A percentile compares a stretch with the other conserved stretches of the same genome.
Conservation (phyloP, 805 yeast species). For the Maudiozyma serrabonitensis region DNA sequence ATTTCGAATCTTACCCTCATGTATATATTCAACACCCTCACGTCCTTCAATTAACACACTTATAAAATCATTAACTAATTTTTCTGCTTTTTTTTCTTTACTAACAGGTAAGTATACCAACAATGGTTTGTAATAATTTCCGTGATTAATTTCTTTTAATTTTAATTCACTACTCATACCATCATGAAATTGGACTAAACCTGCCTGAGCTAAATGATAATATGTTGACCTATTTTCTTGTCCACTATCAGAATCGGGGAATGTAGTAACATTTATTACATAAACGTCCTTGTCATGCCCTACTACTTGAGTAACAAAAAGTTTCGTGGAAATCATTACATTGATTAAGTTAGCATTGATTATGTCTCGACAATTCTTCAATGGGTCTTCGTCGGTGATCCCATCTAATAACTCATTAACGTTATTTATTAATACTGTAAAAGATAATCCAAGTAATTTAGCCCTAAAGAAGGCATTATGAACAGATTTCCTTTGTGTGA, state of each 20-base stretch:
- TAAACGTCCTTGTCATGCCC: constrained; percentile 7
- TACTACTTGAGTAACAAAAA: constrained; percentile 8
- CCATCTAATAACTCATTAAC: constrained; percentile 9
- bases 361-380: constrained; percentile 7
- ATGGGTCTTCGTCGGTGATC: constrained; percentile 1
- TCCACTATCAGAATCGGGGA: constrained; percentile 1
- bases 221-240: constrained; percentile 1
- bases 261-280: constrained; percentile 11
- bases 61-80: constrained; percentile 5
- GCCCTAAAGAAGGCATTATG: neutral
- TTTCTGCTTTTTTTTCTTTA: neutral
- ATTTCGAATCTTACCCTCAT: neutral
- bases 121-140: neutral
- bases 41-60: constrained; percentile 11
- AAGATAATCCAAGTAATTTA: neutral
- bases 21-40: constrained; percentile 5
- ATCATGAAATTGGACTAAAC: constrained; percentile 21
- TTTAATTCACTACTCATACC: constrained; percentile 15
- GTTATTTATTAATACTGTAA: constrained; percentile 16
- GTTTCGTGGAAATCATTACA: constrained; percentile 16
- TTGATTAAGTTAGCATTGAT: constrained; percentile 13
- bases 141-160: constrained; percentile 1
- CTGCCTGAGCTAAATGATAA: constrained; percentile 14
- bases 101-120: neutral
- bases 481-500: neutral